These are phyloP conservation scores for Azolla pinnata DNA, from an alignment of 75 land plant species.

Conservation along the genomic window DNA sequence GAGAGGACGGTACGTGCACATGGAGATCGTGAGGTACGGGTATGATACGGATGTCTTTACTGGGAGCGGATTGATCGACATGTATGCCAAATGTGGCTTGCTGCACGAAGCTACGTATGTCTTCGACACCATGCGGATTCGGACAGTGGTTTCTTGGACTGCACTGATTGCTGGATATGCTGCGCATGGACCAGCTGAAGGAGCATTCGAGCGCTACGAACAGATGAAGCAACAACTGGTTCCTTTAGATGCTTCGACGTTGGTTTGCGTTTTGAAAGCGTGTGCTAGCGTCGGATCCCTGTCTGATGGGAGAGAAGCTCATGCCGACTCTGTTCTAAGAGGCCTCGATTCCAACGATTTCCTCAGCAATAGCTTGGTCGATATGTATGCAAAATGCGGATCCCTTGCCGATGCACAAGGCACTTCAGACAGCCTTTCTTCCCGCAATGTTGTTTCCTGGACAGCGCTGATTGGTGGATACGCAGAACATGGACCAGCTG, in stretches of 20 bases:
- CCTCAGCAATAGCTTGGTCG: background rate
- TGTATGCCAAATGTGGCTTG: conserved; percentile 13
- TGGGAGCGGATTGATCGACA: conserved; percentile 17
- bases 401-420: background rate
- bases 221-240: conserved; percentile 13
- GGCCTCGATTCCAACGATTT: conserved; percentile 5
- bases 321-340: background rate
- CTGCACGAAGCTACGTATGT: conserved; percentile 15
- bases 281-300: conserved; percentile 21
- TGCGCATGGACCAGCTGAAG: conserved; percentile 3
- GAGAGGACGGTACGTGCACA: conserved; percentile 30
- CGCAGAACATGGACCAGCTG: conserved; percentile 14
- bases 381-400: background rate
- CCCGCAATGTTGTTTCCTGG: conserved; percentile 1
- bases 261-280: conserved; percentile 17
- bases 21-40: conserved; percentile 9
- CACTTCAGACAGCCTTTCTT: background rate
- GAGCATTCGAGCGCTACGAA: conserved; percentile 8
- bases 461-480: conserved; percentile 12
- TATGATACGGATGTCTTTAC: conserved; percentile 24
- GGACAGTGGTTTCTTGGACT: conserved; percentile 26
- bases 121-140: conserved; percentile 18
- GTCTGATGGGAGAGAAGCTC: conserved; percentile 1
- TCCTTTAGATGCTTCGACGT: conserved; percentile 13
- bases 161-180: conserved; percentile 23